These are phyloP conservation scores for Dendrobium chrysotoxum DNA, from an alignment of 106 monocot species.

Conservation along the genomic window DNA sequence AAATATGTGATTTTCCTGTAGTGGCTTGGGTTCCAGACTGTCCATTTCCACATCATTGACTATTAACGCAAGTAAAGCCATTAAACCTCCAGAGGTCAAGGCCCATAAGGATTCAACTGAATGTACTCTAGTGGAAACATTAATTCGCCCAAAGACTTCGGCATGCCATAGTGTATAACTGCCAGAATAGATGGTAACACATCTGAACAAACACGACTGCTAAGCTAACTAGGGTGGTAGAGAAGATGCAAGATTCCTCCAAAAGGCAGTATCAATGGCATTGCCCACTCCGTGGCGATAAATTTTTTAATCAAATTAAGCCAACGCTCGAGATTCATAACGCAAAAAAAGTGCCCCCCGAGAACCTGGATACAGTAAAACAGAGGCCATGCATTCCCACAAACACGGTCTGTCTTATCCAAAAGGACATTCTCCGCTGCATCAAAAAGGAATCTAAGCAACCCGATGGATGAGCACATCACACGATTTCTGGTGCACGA, in stretches of 20 bases:
- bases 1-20: too few species aligned
- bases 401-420: background rate
- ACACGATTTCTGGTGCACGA: conserved; percentile 80
- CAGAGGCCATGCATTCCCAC: conserved; percentile 52
- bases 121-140: conserved; percentile 67
- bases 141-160: conserved; percentile 90
- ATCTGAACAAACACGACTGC: conserved; percentile 80
- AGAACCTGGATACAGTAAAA: conserved; percentile 71
- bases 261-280: conserved; percentile 47
- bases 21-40: conserved; percentile 61
- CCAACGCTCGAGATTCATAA: conserved; percentile 64
- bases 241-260: conserved; percentile 72
- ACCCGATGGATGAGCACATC: conserved; percentile 68
- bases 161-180: conserved; percentile 77
- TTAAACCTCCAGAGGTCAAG: conserved; percentile 80
- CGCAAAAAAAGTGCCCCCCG: conserved; percentile 67
- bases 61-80: conserved; percentile 85
- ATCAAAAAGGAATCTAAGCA: conserved; percentile 48
- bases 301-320: conserved; percentile 52
- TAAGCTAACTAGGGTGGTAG: conserved; percentile 81
- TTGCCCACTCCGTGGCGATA: conserved; percentile 50
- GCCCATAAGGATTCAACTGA: conserved; percentile 87
- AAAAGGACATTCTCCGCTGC: conserved; percentile 49
- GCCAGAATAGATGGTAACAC: conserved; percentile 76
- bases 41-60: conserved; percentile 74